Base-by-base conservation (phyloP, 164 flowering plant species). In the Aristolochia fimbriata region DNA sequence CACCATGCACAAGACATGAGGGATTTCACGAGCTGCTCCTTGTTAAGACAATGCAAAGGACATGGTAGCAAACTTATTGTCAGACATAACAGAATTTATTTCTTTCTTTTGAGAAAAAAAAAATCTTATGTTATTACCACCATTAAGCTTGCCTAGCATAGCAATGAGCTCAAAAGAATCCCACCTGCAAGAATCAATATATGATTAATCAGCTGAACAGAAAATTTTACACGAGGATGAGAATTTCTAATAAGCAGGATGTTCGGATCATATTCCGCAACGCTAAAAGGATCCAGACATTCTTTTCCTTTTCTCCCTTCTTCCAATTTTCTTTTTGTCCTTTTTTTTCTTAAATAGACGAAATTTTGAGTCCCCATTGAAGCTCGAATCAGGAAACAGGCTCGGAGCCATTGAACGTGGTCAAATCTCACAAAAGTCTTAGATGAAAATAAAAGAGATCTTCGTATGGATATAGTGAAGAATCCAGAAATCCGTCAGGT, bases 11-110 rank as follows among this genome's bases (percentile, higher is more conserved):
- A 52, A 52, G 93, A 77, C 30, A 70, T 50, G 37, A 92, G 70
- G 47, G 82, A 57, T 65, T 92, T 92, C 23, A 62, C 64, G 53
- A 92, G 98, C 76, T 92, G 98, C 75, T 92, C 96, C 86, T 77
- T 66, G 72, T 89, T 92, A 58, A 92, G 96, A 73, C 81, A 69
- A 45, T 65, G 77, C 68, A 74, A n/a, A 12, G 21, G 98, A 78
- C 59, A 86, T 74, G 27, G 64, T 66, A 41, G 65, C 72, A 62
- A 92, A 84, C 78, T 77, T 90, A 77, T 78, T 80, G 64, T 78
- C 78, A 49, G 98, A 89, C 59, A 77, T 66, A n/a, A 89, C 69
- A n/a, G n/a, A n/a, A n/a, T n/a, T n/a, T n/a, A n/a, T n/a, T n/a
- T n/a, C n/a, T n/a, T n/a, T n/a, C n/a, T n/a, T n/a, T n/a, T n/a